Evolutionary conservation across 2,329 filamentous ascomycete species (phyloP).

Genomic region (Scedosporium boydii): DNA sequence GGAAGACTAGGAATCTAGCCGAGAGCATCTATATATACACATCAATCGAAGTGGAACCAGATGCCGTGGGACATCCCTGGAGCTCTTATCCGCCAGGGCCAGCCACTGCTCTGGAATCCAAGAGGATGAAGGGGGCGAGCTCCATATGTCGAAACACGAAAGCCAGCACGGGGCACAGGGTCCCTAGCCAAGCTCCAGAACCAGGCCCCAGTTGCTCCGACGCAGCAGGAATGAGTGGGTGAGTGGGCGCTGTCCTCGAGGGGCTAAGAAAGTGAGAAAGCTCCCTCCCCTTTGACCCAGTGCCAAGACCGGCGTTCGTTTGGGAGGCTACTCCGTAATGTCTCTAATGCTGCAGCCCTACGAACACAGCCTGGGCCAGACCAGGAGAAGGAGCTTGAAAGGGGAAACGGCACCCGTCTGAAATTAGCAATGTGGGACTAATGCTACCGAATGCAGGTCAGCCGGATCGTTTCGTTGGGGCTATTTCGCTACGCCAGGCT

Average conservation of each 20-base stretch:
- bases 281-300: background rate
- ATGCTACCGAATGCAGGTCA: background rate
- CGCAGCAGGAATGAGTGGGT: no score
- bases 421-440: background rate
- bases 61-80: background rate
- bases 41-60: background rate
- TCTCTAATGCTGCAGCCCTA: conserved; percentile 1
- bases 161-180: background rate
- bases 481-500: background rate
- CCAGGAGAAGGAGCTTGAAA: background rate
- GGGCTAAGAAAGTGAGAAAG: no score
- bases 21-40: no score
- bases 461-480: background rate
- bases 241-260: no score
- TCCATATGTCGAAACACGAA: background rate
- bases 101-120: background rate
- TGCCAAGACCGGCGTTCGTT: background rate
- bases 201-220: no score
- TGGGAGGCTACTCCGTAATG: conserved; percentile 1
- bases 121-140: background rate
- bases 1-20: no score
- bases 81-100: background rate
- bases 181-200: background rate
- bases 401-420: background rate
- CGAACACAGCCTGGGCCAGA: background rate